These are phyloP conservation scores for Aphanomyces stellatus DNA, from an alignment of 352 stramenopile species.

Conservation along the genomic window DNA sequence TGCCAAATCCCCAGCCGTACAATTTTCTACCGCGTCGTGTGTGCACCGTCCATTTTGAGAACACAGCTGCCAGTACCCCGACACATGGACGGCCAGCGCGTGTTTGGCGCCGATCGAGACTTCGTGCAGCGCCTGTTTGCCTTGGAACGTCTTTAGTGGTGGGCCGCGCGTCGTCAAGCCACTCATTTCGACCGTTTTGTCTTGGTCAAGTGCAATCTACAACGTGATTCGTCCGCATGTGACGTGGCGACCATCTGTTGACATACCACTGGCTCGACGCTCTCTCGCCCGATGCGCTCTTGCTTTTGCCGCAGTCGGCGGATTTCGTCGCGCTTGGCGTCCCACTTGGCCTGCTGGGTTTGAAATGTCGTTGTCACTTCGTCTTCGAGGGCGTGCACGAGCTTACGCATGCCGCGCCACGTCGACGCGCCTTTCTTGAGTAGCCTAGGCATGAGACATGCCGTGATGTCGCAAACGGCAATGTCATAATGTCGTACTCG, in stretches of 20 bases:
- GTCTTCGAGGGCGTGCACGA: conserved; percentile 1
- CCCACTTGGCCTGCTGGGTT: conserved; percentile 6
- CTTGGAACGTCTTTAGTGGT: conserved; percentile 33
- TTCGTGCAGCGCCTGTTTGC: conserved; percentile 41
- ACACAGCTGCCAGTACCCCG: conserved; percentile 23
- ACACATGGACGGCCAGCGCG: conserved; percentile 50
- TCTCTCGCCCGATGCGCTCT: conserved; percentile 50
- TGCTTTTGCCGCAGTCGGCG: conserved; percentile 30
- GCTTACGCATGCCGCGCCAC: conserved; percentile 12
- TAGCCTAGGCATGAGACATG: background rate
- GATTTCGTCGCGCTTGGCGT: conserved; percentile 15
- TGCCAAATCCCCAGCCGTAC: conserved; percentile 60
- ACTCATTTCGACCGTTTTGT: conserved; percentile 25
- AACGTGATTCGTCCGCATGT: too few relatives aligned
- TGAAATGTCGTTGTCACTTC: background rate
- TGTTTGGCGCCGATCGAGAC: conserved; percentile 63
- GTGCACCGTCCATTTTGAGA: background rate
- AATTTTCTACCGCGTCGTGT: conserved; percentile 26
- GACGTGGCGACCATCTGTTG: background rate
- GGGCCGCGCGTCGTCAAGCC: conserved; percentile 46
- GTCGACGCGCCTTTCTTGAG: conserved; percentile 11
- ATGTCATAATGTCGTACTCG: background rate
- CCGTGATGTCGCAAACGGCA: background rate
- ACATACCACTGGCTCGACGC: conserved; percentile 9
- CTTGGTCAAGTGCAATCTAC: background rate